Percentiles rank a stretch among this genome's conserved stretches.
Conservation (phyloP, 2,329 filamentous ascomycete species). For the Knufia fluminis region DNA sequence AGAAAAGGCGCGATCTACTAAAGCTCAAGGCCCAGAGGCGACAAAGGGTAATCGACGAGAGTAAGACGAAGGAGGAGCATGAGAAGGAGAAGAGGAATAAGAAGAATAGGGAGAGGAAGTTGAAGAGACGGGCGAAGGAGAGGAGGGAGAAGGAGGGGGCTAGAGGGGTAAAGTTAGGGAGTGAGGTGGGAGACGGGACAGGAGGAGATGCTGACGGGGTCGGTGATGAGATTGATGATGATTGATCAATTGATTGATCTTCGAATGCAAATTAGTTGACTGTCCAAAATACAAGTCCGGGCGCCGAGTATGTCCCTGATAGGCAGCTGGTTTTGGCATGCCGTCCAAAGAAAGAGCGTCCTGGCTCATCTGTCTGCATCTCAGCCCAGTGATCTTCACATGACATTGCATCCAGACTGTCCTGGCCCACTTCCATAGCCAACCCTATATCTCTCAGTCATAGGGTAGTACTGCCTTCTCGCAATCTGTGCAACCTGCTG, state of each 20-base stretch:
- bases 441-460: not conserved
- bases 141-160: constrained; percentile 22
- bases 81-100: constrained; percentile 10
- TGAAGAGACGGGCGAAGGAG: constrained; percentile 19
- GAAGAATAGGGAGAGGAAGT: constrained; percentile 15
- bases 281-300: too few relatives aligned
- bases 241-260: too few relatives aligned
- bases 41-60: constrained; percentile 1
- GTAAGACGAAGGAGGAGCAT: constrained; percentile 14
- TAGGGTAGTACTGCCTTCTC: not conserved
- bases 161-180: constrained; percentile 17
- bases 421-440: not conserved
- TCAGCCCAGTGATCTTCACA: too few relatives aligned
- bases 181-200: constrained; percentile 1
- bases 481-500: not conserved
- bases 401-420: not conserved
- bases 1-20: constrained; percentile 17
- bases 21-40: constrained; percentile 6
- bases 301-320: too few relatives aligned
- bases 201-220: not conserved
- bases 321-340: too few relatives aligned
- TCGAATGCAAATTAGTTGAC: too few relatives aligned
- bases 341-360: too few relatives aligned
- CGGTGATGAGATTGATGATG: not conserved
- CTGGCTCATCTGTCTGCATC: too few relatives aligned